Percentiles rank a stretch among this genome's conserved stretches.
Conservation (phyloP, 164 flowering plant genomes). For the Vitis vinifera region ASM3070453v1 NC_081809.1:17012001-17012500, state of each 20-base stretch:
- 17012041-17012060: no score
- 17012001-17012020: no score
- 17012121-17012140: no score
- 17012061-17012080: no score
- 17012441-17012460: constrained; percentile 61
- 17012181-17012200: constrained; percentile 55
- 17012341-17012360: constrained; percentile 64
- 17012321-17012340: constrained; percentile 62
- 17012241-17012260: constrained; percentile 66
- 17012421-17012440: constrained; percentile 54
- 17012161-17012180: neutral
- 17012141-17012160: no score
- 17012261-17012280: constrained; percentile 48
- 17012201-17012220: constrained; percentile 61
- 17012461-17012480: constrained; percentile 66
- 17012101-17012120: no score
- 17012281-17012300: constrained; percentile 55
- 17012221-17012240: constrained; percentile 52
- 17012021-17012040: no score
- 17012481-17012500: constrained; percentile 70
- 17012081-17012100: no score
- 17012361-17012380: constrained; percentile 64
- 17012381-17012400: constrained; percentile 75
- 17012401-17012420: constrained; percentile 76
- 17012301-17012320: constrained; percentile 69